These are phyloP conservation scores for Tremella yokohamensis DNA, from an alignment of 768 basidiomycete genomes.

Conservation along the genomic window DNA sequence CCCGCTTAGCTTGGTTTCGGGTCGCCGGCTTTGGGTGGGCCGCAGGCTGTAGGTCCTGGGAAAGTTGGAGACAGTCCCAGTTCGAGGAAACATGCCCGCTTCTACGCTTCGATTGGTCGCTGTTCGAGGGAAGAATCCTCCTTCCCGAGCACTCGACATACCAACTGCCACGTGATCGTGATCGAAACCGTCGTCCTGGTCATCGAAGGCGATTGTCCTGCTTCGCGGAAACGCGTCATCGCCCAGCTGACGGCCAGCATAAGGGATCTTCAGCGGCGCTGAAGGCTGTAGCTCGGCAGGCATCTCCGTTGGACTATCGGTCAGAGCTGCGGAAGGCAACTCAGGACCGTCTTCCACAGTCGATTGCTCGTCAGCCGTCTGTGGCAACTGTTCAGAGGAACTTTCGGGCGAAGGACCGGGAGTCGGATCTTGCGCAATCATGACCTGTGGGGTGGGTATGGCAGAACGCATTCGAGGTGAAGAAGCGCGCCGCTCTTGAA, in stretches of 20 bases:
- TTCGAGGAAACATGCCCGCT: constrained; percentile 28
- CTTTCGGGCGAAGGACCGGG: too few species aligned
- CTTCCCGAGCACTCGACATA: constrained; percentile 33
- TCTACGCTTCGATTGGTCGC: constrained; percentile 36
- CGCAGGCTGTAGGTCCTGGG: constrained; percentile 44
- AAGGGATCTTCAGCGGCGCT: constrained; percentile 10
- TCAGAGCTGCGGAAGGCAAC: not conserved
- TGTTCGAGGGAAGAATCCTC: constrained; percentile 42
- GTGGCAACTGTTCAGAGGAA: too few species aligned
- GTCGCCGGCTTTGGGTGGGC: constrained; percentile 23
- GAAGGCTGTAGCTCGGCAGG: not conserved
- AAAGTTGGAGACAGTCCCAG: constrained; percentile 29
- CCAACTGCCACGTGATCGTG: constrained; percentile 21
- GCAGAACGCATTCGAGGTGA: too few species aligned
- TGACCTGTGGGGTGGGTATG: too few species aligned
- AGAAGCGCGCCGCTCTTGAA: too few species aligned
- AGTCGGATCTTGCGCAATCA: too few species aligned
- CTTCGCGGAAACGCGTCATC: constrained; percentile 49
- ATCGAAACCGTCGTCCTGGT: constrained; percentile 36
- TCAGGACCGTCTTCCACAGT: too few species aligned
- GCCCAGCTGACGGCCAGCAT: constrained; percentile 20
- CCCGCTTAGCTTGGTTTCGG: constrained; percentile 35
- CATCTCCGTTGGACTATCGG: not conserved
- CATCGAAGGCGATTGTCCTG: constrained; percentile 51
- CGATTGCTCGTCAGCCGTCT: too few species aligned